Base-by-base conservation (phyloP, 148 eudicot species). In the Suaeda aralocaspica region DNA sequence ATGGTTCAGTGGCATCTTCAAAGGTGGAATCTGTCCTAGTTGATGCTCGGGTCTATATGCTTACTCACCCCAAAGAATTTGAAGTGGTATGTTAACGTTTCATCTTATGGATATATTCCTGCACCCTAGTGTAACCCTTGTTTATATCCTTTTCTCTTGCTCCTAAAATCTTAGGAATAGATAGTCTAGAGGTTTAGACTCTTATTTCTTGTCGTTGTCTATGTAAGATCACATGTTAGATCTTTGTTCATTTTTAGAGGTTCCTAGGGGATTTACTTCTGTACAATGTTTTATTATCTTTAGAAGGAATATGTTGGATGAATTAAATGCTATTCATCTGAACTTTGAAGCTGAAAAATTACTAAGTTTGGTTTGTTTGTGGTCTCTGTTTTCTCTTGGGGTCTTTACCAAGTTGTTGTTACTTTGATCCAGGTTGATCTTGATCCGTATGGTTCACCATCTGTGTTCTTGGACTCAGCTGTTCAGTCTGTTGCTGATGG, bases 361-460 rank as follows among this genome's bases (percentile, higher is more conserved):
- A 42, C 41, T 29, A 22, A 13, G 9, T 36, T 55, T 15, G n/a
- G n/a, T 53, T 33, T 46, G 21, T 49, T 30, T 29, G 12, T 73
- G 64, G 39, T 66, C 4, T 68, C 3, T 44, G 18, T 53, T 62
- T 13, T 34, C 16, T 55, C 14, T 56, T 67, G 9, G 24, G 57
- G 59, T 18, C 22, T 19, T 1, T 50, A 50, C 64, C 60, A 33
- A 3, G 19, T 29, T 21, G 18, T 11, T 59, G 39, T 31, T 52
- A 33, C 49, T 41, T 71, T 77, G 28, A 46, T 73, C 74, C 81
- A 95, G 99, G 97, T 95, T 86, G 99, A 95, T 84, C 97, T 95
- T 78, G 99, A 95, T 79, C 99, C 99, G 45, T 95, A 95, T 80
- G 99, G 99, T 74, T 79, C 99, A 41, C 97, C 99, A n/a, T 91